Conservation (phyloP, 169 alveolate species). For the Plasmodium inui region DNA sequence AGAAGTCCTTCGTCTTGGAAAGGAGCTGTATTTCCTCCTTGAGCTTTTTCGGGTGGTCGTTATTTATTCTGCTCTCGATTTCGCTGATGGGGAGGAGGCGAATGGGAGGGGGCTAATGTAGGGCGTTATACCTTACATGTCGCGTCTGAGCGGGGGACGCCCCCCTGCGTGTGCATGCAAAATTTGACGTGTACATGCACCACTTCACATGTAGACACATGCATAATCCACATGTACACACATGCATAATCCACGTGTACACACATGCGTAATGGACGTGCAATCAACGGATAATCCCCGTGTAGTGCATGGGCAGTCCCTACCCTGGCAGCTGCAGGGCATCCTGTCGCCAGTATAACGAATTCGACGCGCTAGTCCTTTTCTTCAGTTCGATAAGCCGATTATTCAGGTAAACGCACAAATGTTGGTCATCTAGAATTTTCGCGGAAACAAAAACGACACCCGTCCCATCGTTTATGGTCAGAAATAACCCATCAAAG, state of each 20-base stretch:
- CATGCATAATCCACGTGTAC: not conserved
- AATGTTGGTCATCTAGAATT: constrained; percentile 47
- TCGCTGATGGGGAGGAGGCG: constrained; percentile 11
- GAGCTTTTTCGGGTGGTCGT: constrained; percentile 58
- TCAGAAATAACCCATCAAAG: constrained; percentile 37
- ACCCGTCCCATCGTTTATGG: constrained; percentile 10
- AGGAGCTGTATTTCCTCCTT: constrained; percentile 67
- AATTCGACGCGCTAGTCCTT: constrained; percentile 22
- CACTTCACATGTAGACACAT: too few relatives aligned
- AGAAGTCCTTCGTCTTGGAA: constrained; percentile 67
- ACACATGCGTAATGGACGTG: not conserved
- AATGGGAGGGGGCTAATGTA: not conserved
- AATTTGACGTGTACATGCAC: not conserved
- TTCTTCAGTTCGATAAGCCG: constrained; percentile 53
- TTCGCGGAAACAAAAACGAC: constrained; percentile 28
- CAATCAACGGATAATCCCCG: not conserved
- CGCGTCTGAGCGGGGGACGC: not conserved
- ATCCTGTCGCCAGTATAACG: constrained; percentile 51
- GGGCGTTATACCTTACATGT: not conserved
- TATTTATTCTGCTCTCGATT: constrained; percentile 45
- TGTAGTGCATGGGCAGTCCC: not conserved
- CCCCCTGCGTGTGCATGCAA: not conserved
- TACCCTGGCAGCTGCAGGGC: constrained; percentile 66
- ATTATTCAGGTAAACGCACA: constrained; percentile 50
- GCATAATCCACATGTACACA: not conserved